Evolutionary conservation across 2,329 filamentous ascomycete species (phyloP), one percentile per base, ranked within the genome.

Genomic region (Pyrenophora tritici-repentis): DNA sequence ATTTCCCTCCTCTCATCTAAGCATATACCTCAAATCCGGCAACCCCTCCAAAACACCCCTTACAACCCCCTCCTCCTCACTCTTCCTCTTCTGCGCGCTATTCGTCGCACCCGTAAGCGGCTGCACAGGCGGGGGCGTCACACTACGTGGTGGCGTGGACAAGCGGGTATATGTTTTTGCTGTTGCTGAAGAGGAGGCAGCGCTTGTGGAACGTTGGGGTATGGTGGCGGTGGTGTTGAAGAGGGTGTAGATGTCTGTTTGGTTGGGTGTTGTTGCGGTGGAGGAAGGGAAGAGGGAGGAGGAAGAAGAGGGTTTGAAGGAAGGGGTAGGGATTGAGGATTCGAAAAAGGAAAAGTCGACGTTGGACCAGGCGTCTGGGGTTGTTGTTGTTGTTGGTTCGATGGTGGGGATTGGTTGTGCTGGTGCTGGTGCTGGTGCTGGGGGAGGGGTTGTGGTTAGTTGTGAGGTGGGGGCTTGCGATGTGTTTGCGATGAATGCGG

Each of bases 11-110:
- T n/a, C n/a, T n/a, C 32, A 45, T 24, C 36, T 34, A 26, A 74
- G 43, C 71, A 74, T 73, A 35, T 73, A 73, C 8, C 61, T 48
- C 48, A 73, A 54, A 48, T 73, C 58, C 1, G 71, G 70, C 33
- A 74, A 46, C 1, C 60, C 66, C 0, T 17, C 42, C 20, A 74
- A 22, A 33, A 74, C 70, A 0, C 45, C 42, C 24, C 42, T 47
- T 3, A 73, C 60, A 2, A 65, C 45, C 6, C 62, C 57, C 31
- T 72, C 68, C 29, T 73, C 68, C 31, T 70, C 68, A 1, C 36
- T 54, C 20, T 70, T 70, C 4, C 64, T 45, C 32, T 45, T 56
- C 42, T 68, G 63, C 18, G 58, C 59, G 5, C 59, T 59, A 22
- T 56, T 70, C 5, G 60, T 66, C 2, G 65, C 59, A 8, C 61